These are phyloP conservation scores for Mycena epipterygia DNA, from an alignment of 768 basidiomycete species.

Conservation along the genomic window DNA sequence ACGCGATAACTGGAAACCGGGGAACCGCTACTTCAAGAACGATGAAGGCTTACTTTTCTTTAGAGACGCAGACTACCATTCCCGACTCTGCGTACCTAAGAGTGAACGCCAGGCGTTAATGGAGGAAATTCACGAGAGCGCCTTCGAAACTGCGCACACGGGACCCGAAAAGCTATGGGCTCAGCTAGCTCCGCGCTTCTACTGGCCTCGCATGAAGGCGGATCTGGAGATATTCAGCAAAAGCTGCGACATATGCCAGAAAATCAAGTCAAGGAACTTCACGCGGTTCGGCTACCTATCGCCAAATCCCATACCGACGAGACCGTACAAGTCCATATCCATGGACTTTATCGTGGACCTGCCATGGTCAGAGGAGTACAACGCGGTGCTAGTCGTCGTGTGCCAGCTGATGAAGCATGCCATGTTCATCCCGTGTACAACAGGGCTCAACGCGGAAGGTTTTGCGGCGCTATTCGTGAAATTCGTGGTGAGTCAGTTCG, in stretches of 20 bases:
- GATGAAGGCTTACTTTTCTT: too few species aligned
- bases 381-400: conserved; percentile 11
- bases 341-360: conserved; percentile 14
- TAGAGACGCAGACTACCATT: too few species aligned
- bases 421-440: neutral
- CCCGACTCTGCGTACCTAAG: too few species aligned
- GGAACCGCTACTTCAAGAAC: too few species aligned
- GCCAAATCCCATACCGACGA: neutral
- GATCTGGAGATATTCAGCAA: neutral
- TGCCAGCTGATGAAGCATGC: neutral
- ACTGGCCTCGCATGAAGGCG: too few species aligned
- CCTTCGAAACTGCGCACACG: too few species aligned
- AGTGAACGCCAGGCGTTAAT: too few species aligned
- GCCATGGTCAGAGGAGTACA: conserved; percentile 7
- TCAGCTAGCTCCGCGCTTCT: too few species aligned
- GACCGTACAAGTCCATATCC: neutral
- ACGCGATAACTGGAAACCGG: too few species aligned
- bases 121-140: too few species aligned
- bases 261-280: neutral
- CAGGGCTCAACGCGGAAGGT: neutral
- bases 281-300: neutral
- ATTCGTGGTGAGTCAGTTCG: conserved; percentile 4
- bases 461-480: neutral
- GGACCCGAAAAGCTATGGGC: too few species aligned
- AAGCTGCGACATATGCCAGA: neutral